These are phyloP conservation scores for Rhododendron vialii DNA, from an alignment of 148 eudicot genomes.

Conservation along the genomic window DNA sequence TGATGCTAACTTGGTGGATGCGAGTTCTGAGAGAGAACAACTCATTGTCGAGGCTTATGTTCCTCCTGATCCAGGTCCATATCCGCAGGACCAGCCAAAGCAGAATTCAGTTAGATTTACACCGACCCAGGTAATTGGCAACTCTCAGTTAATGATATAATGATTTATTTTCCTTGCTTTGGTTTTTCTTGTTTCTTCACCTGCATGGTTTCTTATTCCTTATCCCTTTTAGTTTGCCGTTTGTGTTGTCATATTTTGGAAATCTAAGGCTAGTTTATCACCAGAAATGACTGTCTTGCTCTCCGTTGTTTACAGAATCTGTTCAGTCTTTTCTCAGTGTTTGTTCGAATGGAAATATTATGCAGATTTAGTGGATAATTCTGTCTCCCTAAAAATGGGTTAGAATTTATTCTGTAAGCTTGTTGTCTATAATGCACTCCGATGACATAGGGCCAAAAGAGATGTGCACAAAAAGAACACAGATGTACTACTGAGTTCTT, in stretches of 20 bases:
- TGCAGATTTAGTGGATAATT: not conserved
- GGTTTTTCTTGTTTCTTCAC: not conserved
- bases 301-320: not conserved
- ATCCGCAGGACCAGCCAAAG: conserved; percentile 97
- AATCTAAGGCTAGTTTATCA: not conserved
- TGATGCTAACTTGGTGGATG: conserved; percentile 21
- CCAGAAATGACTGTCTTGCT: not conserved
- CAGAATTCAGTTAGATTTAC: conserved; percentile 94
- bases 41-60: conserved; percentile 86
- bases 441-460: not conserved
- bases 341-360: not conserved
- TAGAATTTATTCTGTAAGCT: not conserved
- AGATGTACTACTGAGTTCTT: not conserved
- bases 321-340: not conserved
- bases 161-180: conserved; percentile 1
- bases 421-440: not conserved
- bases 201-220: not conserved
- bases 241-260: not conserved
- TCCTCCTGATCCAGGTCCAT: conserved; percentile 98
- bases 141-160: not conserved
- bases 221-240: not conserved
- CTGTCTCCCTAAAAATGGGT: not conserved
- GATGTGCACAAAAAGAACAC: not conserved
- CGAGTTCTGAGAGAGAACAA: conserved; percentile 41
- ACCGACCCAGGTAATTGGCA: conserved; percentile 66